Evolutionary conservation across 345 rosid genomes (phyloP), one percentile per base, ranked within the genome.

Genomic region (Brassica incana): DNA sequence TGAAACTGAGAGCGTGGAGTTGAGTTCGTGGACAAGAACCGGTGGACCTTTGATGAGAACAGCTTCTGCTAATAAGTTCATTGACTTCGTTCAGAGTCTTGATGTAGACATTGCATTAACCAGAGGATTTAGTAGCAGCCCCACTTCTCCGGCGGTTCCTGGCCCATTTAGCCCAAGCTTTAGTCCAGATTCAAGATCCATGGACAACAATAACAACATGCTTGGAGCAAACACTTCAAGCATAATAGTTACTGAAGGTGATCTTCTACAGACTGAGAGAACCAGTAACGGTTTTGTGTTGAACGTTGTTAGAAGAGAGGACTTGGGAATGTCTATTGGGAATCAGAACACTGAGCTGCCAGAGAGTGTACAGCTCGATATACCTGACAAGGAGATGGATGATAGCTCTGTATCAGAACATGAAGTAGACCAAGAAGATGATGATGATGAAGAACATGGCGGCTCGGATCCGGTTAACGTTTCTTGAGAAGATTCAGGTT

Each of bases 31-130:
- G 99, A 95, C 99, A 16, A 86, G 98, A 77, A 82, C 98, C 36
- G 99, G 99, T 27, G 99, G 98, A 40, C 99, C 99, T 12, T 82
- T 95, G 82, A 95, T 95, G 99, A 91, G 99, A 83, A 93, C 96
- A 38, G 80, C 91, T 60, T 95, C 98, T 18, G 99, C 99, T 35
- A 88, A 90, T 74, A 82, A 74, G 84, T 95, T 95, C 76, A 78
- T 89, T 6, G 96, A 91, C 56, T 95, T 87, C 69, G 91, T 93
- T 67, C 96, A 90, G 71, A 84, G 79, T 76, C 89, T 95, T 32
- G 94, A 90, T 72, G 66, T 75, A 1, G 90, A 90, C 56, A 60
- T 87, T 65, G 97, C 93, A 54, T 54, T 84, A 61, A 64, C 71
- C 63, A 90, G 83, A 85, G 88, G 88, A 36, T 78, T 82, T 35